Base-by-base conservation (phyloP, 768 basidiomycete species). In the Terana coerulea region DNA sequence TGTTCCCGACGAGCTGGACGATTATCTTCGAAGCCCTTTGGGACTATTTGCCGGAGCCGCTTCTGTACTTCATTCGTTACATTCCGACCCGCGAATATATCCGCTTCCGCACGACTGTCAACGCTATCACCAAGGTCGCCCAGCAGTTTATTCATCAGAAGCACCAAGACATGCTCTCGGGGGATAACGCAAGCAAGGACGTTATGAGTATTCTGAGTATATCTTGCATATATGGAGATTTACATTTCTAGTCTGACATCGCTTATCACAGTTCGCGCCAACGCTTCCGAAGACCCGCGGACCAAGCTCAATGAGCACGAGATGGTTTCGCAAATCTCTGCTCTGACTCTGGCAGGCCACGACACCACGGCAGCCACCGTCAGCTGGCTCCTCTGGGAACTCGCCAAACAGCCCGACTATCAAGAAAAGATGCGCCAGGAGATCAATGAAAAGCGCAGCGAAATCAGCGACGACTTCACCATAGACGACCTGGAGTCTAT, bases 131-230 rank as follows among this genome's bases (percentile, higher is more conserved):
- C 49, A 71, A 64, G 26, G 68, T 83, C 14, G 73, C 79, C 64
- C 81, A 5, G 69, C 81, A 11, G 26, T 26, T 44, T 5, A 44
- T 44, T 66, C 72, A n/a, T 70, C 69, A 19, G 80, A 81, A 60
- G 62, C 72, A 72, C 75, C 39, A 76, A 73, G 9, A 65, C 76
- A 77, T 59, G 39, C 43, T 15, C 57, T 5, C 43, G 71, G 7
- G 68, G 72, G 79, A 78, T 1, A 78, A 75, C 57, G 70, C 72
- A 17, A 73, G 70, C 47, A 76, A 75, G 43, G 82, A 84, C 59
- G 70, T 81, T 24, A 65, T 83, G 55, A 80, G 79, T 49, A 66
- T 82, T n/a, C 67, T 84, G 8, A 76, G 81, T 81, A 51, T 43
- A 69, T 49, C 8, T 17, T 3, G 43, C 3, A 58, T 66, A 12